Conservation (phyloP, 352 stramenopile genomes). For the Chrysophaeum taylorii region DNA sequence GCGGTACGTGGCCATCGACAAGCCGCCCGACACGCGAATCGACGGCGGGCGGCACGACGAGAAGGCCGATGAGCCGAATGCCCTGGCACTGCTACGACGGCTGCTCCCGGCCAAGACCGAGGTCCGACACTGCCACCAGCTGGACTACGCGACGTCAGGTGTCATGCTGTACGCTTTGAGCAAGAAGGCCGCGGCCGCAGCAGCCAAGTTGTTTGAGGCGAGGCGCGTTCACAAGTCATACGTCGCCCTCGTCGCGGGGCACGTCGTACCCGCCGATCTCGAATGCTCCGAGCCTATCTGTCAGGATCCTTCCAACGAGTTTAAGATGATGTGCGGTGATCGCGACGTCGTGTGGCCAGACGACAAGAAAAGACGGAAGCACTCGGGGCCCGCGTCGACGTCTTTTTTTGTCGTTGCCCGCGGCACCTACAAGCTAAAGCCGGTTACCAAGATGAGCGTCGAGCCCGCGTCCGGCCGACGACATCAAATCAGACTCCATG, state of each 20-base stretch:
- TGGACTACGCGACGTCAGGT: constrained; percentile 73
- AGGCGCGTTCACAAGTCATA: constrained; percentile 69
- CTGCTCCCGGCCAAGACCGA: neutral
- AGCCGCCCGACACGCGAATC: neutral
- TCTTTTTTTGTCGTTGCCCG: neutral
- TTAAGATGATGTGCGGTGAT: constrained; percentile 8
- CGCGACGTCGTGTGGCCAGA: neutral
- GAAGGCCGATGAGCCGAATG: neutral
- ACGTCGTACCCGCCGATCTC: constrained; percentile 40
- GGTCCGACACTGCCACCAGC: constrained; percentile 43
- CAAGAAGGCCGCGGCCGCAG: constrained; percentile 53
- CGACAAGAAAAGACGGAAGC: neutral
- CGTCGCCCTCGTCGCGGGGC: constrained; percentile 58
- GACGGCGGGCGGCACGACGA: neutral
- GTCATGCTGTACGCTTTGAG: constrained; percentile 62
- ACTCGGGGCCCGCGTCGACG: neutral
- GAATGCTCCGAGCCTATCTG: neutral
- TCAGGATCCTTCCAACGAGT: neutral
- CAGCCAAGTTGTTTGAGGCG: constrained; percentile 57
- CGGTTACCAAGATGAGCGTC: constrained; percentile 66
- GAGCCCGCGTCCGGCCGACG: constrained; percentile 58
- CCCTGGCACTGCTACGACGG: neutral
- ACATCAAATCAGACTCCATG: constrained; percentile 66
- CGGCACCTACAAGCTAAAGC: constrained; percentile 30
- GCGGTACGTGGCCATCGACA: constrained; percentile 7